Evolutionary conservation across 73 alveolate genomes (phyloP).

Genomic region (Paramecium octaurelia): DNA sequence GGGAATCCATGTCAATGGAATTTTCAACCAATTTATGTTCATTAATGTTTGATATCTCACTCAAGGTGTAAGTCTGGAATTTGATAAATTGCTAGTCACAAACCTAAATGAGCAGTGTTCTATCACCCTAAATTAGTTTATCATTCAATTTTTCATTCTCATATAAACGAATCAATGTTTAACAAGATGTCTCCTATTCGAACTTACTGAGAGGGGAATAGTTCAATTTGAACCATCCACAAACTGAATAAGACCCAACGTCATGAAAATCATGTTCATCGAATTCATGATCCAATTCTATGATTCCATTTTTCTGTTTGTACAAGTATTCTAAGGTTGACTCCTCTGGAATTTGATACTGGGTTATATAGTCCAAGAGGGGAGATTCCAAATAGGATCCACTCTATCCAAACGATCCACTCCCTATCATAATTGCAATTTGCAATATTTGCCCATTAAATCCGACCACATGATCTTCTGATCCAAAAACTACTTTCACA

Average conservation of each 20-base stretch:
- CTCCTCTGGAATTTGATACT: neutral
- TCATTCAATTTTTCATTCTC: neutral
- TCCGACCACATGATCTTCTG: neutral
- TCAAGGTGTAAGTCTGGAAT: neutral
- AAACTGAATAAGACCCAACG: neutral
- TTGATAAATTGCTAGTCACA: neutral
- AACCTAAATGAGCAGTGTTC: neutral
- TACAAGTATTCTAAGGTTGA: neutral
- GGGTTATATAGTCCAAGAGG: neutral
- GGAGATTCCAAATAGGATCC: neutral
- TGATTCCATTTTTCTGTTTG: neutral
- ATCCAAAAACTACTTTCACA: neutral
- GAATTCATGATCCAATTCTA: neutral
- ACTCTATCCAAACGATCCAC: neutral
- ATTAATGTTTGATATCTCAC: neutral
- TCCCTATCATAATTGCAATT: neutral
- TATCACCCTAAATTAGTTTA: constrained; percentile 6
- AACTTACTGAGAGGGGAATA: neutral
- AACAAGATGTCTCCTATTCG: neutral
- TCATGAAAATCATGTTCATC: neutral
- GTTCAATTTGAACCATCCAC: constrained; percentile 14
- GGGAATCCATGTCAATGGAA: neutral
- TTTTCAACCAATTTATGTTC: neutral
- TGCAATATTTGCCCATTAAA: neutral
- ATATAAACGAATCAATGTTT: neutral